Evolutionary conservation across 352 stramenopile species (phyloP).

Genomic region (Pythium monospermum): DNA sequence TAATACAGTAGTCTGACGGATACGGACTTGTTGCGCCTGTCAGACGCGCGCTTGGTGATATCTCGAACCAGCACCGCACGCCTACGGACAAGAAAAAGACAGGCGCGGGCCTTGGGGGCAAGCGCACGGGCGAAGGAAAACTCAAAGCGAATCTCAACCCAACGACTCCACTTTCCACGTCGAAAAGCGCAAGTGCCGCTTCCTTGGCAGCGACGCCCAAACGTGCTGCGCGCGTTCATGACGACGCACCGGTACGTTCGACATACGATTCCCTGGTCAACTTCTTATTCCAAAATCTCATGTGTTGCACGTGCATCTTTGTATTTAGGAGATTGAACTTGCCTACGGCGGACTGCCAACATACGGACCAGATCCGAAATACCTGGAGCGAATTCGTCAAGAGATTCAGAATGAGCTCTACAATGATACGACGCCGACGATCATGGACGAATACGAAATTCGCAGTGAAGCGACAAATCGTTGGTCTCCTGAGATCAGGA

Average conservation of each 20-base stretch:
- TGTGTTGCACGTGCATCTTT: too few species aligned
- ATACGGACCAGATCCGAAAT: slow-evolving; percentile 23
- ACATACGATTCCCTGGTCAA: too few species aligned
- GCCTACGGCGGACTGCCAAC: slow-evolving; percentile 63
- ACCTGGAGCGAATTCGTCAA: slow-evolving; percentile 41
- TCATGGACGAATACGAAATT: slow-evolving; percentile 41
- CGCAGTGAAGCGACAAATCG: slow-evolving; percentile 14
- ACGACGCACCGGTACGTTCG: slow-evolving; percentile 19
- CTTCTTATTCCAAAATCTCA: too few species aligned
- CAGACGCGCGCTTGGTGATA: slow-evolving; percentile 66
- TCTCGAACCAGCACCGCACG: slow-evolving; percentile 69
- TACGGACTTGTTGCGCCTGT: too few species aligned
- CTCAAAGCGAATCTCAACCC: slow-evolving; percentile 7
- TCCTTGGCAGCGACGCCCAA: too few species aligned
- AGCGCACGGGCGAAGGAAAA: slow-evolving; percentile 3
- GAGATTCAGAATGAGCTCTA: slow-evolving; percentile 52
- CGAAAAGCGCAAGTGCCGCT: slow-evolving; percentile 12
- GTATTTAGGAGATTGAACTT: slow-evolving; percentile 75
- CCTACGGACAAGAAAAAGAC: slow-evolving; percentile 11
- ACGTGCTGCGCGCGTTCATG: slow-evolving; percentile 9
- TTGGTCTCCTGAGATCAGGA: slow-evolving; percentile 29
- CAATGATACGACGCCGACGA: slow-evolving; percentile 35
- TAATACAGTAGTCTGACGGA: too few species aligned
- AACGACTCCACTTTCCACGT: slow-evolving; percentile 3
- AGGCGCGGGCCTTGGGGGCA: slow-evolving; percentile 5